Percentiles rank a stretch among this genome's conserved stretches.
These are phyloP conservation scores for Rostrohypoxylon terebratum DNA, from an alignment of 495 filamentous ascomycete genomes.

Conservation along the genomic window DNA sequence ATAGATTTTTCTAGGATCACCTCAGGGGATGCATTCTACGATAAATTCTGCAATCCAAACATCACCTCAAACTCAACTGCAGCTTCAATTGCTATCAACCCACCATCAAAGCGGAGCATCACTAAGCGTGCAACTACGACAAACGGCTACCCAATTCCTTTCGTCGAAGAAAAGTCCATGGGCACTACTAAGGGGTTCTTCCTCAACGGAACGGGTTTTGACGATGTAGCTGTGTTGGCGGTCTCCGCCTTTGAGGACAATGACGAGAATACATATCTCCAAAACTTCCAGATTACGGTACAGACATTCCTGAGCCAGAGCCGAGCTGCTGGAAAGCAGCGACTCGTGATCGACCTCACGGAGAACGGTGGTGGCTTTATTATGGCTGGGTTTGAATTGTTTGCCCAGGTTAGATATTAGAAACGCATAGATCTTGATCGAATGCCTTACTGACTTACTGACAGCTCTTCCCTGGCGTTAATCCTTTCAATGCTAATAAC, in stretches of 20 bases:
- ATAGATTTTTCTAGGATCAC: slow-evolving; percentile 34
- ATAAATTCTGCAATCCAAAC: slow-evolving; percentile 47
- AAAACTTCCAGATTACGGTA: slow-evolving; percentile 54
- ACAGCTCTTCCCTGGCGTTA: slow-evolving; percentile 49
- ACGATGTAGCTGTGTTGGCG: slow-evolving; percentile 54
- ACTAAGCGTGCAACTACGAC: neutral
- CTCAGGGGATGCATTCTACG: slow-evolving; percentile 40
- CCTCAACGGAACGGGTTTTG: slow-evolving; percentile 55
- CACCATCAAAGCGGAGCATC: neutral
- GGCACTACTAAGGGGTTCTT: slow-evolving; percentile 51
- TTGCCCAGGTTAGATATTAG: slow-evolving; percentile 45
- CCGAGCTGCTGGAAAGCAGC: slow-evolving; percentile 56
- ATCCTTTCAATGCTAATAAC: slow-evolving; percentile 49
- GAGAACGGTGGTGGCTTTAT: slow-evolving; percentile 67
- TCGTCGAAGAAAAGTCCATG: slow-evolving; percentile 15
- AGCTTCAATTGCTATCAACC: neutral
- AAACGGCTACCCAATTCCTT: slow-evolving; percentile 7
- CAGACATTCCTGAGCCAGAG: slow-evolving; percentile 54
- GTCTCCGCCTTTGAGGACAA: slow-evolving; percentile 43
- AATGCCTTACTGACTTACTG: slow-evolving; percentile 18
- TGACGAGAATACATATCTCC: slow-evolving; percentile 38
- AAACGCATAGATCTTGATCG: neutral
- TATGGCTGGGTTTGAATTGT: slow-evolving; percentile 60
- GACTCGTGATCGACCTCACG: slow-evolving; percentile 67
- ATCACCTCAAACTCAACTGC: slow-evolving; percentile 7